phyloP scores from a whole-genome alignment of 768 basidiomycete species.

The Leccinum aurantiacum region DNA sequence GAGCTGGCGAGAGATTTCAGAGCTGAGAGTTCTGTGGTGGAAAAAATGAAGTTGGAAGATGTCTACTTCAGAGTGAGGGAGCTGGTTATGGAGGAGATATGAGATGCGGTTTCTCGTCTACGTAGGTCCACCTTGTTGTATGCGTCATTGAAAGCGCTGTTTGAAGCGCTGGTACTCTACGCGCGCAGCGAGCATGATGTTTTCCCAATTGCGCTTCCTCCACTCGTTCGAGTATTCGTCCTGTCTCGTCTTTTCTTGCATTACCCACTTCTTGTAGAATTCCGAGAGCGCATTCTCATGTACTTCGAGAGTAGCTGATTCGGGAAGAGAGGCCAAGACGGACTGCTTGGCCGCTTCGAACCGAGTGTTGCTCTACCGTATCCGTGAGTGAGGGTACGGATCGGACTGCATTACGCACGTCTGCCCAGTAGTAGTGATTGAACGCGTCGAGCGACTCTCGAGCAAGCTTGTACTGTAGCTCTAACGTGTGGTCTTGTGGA shows the following conservation, averaged over 20 bases:
- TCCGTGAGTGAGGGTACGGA: constrained; percentile 6
- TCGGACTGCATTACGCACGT: constrained; percentile 49
- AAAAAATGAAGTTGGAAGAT: constrained; percentile 54
- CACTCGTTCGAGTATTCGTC: constrained; percentile 65
- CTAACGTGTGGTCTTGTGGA: constrained; percentile 42
- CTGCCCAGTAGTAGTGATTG: constrained; percentile 78
- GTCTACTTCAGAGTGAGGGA: constrained; percentile 64
- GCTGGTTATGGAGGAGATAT: constrained; percentile 54
- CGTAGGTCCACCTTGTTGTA: neutral
- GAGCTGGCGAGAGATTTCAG: constrained; percentile 60
- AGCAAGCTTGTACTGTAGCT: constrained; percentile 70
- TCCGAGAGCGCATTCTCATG: constrained; percentile 69
- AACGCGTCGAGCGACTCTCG: constrained; percentile 72
- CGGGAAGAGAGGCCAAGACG: constrained; percentile 55
- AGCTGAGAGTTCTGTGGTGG: constrained; percentile 58
- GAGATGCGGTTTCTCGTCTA: constrained; percentile 22
- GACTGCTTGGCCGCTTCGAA: constrained; percentile 70
- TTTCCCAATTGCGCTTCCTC: constrained; percentile 58
- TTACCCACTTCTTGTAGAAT: constrained; percentile 75
- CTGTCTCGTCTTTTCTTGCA: constrained; percentile 60
- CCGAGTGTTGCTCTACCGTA: constrained; percentile 69
- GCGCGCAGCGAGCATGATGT: constrained; percentile 58
- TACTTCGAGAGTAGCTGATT: constrained; percentile 47
- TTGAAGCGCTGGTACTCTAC: constrained; percentile 50
- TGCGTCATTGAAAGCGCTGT: constrained; percentile 29